Evolutionary conservation across 768 basidiomycete genomes (phyloP), one percentile per base, ranked within the genome.

Genomic region (Strobilomyces echinocephalus): DNA sequence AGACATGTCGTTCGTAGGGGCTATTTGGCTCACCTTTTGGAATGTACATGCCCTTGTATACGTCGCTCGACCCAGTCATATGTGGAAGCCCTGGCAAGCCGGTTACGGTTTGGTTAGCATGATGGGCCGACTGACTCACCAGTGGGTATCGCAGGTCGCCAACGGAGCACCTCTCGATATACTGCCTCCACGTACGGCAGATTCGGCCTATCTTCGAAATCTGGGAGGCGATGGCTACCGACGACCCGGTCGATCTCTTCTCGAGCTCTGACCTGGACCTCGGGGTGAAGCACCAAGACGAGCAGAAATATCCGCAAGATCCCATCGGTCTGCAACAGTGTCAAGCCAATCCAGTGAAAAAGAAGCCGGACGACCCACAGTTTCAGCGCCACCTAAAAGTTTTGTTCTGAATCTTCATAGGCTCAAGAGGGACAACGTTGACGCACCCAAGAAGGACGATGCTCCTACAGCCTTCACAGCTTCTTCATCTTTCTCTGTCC

Each of bases 111-210:
- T 2, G 10, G 3, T 11, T 15, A 7, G 1, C 35, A 8, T 31
- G 20, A 16, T n/a, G 35, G 40, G 47, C 21, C 36, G 31, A 45
- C 15, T 4, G 33, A 60, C 60, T 58, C 31, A 70, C 72, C 64
- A 3, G 52, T 39, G 2, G 72, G 71, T 10, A 57, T 35, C 21
- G 59, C 60, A 5, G 70, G 64, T 21, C 60, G 58, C 69, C 70
- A 74, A 45, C 72, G 59, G 24, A 67, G 30, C 8, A 55, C 63
- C 53, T 74, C 74, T 9, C 66, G 58, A 36, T 60, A 60, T 8
- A 73, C 28, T 1, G 64, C 73, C 31, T 69, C 64, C 0, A 70
- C 35, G 21, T 69, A 73, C 6, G 72, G 71, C 14, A 74, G 58
- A 40, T 45, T 31, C 6, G 55, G 43, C 46, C 60, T 58, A 35